Base-by-base conservation (phyloP, 768 basidiomycete species). In the Austroboletus festivus region DNA sequence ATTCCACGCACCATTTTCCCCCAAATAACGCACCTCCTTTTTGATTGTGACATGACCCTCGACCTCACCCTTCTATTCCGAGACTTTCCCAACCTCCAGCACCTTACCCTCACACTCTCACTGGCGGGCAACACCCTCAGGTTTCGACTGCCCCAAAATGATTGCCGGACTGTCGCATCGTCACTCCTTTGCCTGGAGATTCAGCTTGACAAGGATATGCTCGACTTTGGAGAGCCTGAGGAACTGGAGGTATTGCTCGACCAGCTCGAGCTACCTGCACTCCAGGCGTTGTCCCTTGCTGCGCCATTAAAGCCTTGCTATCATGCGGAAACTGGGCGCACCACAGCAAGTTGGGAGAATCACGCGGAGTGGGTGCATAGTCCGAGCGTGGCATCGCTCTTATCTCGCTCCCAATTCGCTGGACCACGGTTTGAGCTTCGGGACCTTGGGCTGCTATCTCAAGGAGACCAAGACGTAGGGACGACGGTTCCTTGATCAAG, bases 11-110 rank as follows among this genome's bases (percentile, higher is more conserved):
- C 30, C 39, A 18, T 59, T 24, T 51, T 52, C 2, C 26, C 50
- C 3, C 59, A 61, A 11, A 51, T 65, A 35, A 59, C 64, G 1
- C 51, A 55, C 43, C 64, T 65, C 39, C 47, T 55, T 21, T 37
- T 63, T 12, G 55, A 64, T 37, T 59, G 56, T 18, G 18, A 38
- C 35, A 39, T 47, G 44, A 38, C 49, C 20, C 57, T 59, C 44
- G 59, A 65, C 31, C 50, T 63, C 26, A 39, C 47, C 20, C 24
- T 35, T 18, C 37, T 66, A 21, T 53, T 59, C 40, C 44, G 44
- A 19, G 60, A 65, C 41, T 55, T 51, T 47, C 10, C 42, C 1
- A n/a, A 46, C 24, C 48, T 65, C 21, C 35, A 51, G 7, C 44
- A 56, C 30, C 50, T 65, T 26, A 24, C 50, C 4, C 41, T 62